Base-by-base conservation (phyloP, 352 stramenopile genomes). In the Phytopythium sindhum region DNA sequence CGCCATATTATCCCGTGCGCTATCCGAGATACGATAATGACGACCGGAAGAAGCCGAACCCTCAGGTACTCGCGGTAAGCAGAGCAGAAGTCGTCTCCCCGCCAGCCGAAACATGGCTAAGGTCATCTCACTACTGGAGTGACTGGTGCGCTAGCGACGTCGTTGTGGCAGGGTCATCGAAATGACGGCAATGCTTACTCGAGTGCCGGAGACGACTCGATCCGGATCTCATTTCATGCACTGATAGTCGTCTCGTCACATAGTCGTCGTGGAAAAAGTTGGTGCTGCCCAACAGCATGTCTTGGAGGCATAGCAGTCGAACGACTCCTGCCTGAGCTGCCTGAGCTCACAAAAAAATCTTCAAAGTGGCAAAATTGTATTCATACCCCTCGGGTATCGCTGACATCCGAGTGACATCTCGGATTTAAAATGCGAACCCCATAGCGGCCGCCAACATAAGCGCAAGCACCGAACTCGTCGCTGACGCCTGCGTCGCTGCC, bases 121-220 rank as follows among this genome's bases (percentile, higher is more conserved):
- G 12, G 23, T 6, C 17, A 24, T 9, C 14, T 35, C 39, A 45
- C 44, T 51, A 14, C 2, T n/a, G n/a, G n/a, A n/a, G n/a, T 3
- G 42, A 8, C 42, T 4, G 42, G 26, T 12, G 42, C 42, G 19
- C 42, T 48, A 19, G 42, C n/a, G 52, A n/a, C 9, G 29, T 42
- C 24, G 29, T 9, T 29, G 21, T 0, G 29, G 33, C n/a, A 21
- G 7, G 7, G 52, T 58, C 19, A 31, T 26, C 9, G 57, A 23
- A 15, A 62, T 62, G 57, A 62, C 33, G 41, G 45, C 55, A 9
- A 31, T 62, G 57, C 35, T 44, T 44, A n/a, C 26, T 29, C 24
- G 29, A 41, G 29, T 44, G n/a, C 52, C 21, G 29, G 31, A 3
- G 52, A 41, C 31, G 52, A 17, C 14, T n/a, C 21, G 26, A n/a